These are phyloP conservation scores for Penicillium simplicissimum DNA, from an alignment of 495 filamentous ascomycete genomes.

Conservation along the genomic window DNA sequence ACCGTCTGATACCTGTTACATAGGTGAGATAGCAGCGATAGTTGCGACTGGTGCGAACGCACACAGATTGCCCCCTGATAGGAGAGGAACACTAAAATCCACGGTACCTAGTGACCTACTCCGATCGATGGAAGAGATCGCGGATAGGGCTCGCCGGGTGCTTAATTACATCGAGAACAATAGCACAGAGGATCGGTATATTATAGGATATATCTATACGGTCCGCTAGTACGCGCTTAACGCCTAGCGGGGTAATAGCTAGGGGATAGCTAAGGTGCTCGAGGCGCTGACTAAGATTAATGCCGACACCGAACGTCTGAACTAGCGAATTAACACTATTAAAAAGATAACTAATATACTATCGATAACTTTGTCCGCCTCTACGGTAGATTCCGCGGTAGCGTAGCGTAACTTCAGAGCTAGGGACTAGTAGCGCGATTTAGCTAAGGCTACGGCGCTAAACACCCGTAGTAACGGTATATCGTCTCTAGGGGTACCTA, in stretches of 20 bases:
- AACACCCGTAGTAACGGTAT: too few relatives aligned
- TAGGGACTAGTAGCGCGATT: too few relatives aligned
- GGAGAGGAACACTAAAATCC: background rate
- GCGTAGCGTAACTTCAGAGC: slow-evolving; percentile 15
- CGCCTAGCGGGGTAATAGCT: slow-evolving; percentile 21
- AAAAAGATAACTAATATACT: slow-evolving; percentile 13
- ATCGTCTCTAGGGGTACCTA: too few relatives aligned
- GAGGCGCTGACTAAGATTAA: too few relatives aligned
- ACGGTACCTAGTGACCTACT: background rate
- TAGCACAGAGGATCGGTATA: slow-evolving; percentile 16
- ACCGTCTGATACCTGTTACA: slow-evolving; percentile 2
- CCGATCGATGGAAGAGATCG: background rate
- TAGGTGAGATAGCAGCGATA: too few relatives aligned
- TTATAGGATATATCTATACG: slow-evolving; percentile 17
- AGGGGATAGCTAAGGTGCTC: slow-evolving; percentile 21
- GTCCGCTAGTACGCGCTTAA: slow-evolving; percentile 22
- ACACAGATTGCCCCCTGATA: background rate
- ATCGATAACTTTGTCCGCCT: slow-evolving; percentile 16
- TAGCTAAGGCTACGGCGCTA: too few relatives aligned
- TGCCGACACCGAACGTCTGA: slow-evolving; percentile 18
- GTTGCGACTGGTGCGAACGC: too few relatives aligned
- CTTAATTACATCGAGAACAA: slow-evolving; percentile 9
- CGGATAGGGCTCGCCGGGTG: background rate
- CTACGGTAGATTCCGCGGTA: slow-evolving; percentile 13
- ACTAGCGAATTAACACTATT: slow-evolving; percentile 18